phyloP scores from a whole-genome alignment of 2,329 filamentous ascomycete genomes.

The Graphium sp. region DNA sequence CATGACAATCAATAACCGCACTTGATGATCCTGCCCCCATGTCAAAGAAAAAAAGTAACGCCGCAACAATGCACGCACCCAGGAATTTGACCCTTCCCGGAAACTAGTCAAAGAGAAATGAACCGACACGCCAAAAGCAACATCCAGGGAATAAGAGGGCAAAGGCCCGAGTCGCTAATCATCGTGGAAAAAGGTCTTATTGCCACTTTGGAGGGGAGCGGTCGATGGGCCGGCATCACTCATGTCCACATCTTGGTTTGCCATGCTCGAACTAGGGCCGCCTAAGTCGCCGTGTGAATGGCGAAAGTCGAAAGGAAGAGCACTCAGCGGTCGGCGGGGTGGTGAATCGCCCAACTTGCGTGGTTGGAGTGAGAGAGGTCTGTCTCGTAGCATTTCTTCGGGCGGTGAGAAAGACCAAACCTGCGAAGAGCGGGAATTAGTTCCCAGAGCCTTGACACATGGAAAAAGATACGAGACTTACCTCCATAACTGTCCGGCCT shows the following conservation, averaged over 20 bases:
- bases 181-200: conserved; percentile 33
- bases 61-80: no score
- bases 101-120: no score
- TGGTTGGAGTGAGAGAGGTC: conserved; percentile 30
- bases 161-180: conserved; percentile 17
- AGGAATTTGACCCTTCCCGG: no score
- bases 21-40: no score
- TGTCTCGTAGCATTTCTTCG: conserved; percentile 44
- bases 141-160: not conserved
- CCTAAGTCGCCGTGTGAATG: conserved; percentile 12
- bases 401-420: conserved; percentile 93
- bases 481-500: conserved; percentile 92
- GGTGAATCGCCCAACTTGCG: conserved; percentile 26
- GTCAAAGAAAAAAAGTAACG: no score
- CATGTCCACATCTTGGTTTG: conserved; percentile 36
- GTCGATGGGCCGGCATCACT: conserved; percentile 37
- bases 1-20: no score
- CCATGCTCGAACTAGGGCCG: conserved; percentile 14
- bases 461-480: conserved; percentile 24
- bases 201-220: conserved; percentile 29
- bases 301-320: conserved; percentile 27
- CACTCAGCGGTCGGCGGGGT: conserved; percentile 31
- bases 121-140: no score
- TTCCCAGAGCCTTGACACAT: no score
- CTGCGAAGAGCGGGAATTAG: conserved; percentile 22